These are phyloP conservation scores for Nakazawaea peltata DNA, from an alignment of 805 yeast species.

Conservation along the genomic window DNA sequence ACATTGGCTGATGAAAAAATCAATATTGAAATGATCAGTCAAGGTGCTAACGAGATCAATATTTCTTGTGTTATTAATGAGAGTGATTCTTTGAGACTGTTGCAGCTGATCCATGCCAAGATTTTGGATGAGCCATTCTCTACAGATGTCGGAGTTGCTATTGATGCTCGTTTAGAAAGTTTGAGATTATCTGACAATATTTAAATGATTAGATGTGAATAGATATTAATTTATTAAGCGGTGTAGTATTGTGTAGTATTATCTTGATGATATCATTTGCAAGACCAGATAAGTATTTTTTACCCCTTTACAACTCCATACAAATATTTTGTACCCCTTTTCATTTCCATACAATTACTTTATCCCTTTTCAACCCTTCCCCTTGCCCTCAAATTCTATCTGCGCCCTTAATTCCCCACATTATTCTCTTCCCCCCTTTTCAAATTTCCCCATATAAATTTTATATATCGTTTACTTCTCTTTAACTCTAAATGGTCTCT, in stretches of 20 bases:
- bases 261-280: too few relatives aligned
- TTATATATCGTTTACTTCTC: too few relatives aligned
- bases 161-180: conserved; percentile 37
- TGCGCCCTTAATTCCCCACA: too few relatives aligned
- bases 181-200: conserved; percentile 19
- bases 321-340: not conserved
- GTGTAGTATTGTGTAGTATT: too few relatives aligned
- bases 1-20: conserved; percentile 86
- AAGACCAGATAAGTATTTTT: too few relatives aligned
- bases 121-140: conserved; percentile 50
- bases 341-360: not conserved
- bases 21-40: conserved; percentile 96
- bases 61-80: conserved; percentile 92
- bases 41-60: conserved; percentile 97
- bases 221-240: too few relatives aligned
- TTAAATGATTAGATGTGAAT: not conserved
- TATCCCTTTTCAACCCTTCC: not conserved
- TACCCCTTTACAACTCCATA: too few relatives aligned
- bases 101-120: conserved; percentile 75
- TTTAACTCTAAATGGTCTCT: too few relatives aligned
- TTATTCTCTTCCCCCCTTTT: too few relatives aligned
- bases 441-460: too few relatives aligned
- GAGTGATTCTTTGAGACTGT: conserved; percentile 74
- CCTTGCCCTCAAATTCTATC: not conserved
- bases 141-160: conserved; percentile 11